These are phyloP conservation scores for Aspergillus awamori DNA, from an alignment of 2,329 filamentous ascomycete species.

Conservation along the genomic window DNA sequence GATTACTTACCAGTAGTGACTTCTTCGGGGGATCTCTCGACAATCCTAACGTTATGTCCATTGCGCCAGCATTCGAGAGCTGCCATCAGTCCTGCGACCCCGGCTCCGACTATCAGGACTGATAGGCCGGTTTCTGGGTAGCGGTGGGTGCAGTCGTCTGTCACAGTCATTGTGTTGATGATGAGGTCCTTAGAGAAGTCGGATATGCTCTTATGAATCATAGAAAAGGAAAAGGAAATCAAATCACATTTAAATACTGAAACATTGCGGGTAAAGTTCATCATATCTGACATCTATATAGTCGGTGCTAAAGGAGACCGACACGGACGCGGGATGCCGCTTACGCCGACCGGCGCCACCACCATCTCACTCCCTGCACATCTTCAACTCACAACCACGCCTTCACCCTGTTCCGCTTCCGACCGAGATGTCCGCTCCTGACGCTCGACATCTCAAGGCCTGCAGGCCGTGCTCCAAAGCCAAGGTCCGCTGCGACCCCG, in stretches of 20 bases:
- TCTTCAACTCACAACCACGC: not conserved
- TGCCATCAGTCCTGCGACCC: slow-evolving; percentile 31
- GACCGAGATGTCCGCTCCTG: not conserved
- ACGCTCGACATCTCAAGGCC: not conserved
- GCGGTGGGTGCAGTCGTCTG: slow-evolving; percentile 11
- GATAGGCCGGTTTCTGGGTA: slow-evolving; percentile 22
- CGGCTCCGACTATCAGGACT: slow-evolving; percentile 31
- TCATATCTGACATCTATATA: not conserved
- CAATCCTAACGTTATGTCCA: slow-evolving; percentile 28
- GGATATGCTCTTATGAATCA: not conserved
- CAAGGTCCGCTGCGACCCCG: slow-evolving; percentile 9
- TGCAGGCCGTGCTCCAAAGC: slow-evolving; percentile 9
- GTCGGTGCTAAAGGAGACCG: not conserved
- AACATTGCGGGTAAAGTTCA: not conserved
- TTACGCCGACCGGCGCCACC: not conserved
- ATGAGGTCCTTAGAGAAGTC: not conserved
- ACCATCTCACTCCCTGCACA: not conserved
- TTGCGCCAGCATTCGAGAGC: slow-evolving; percentile 34
- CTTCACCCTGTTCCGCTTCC: not conserved
- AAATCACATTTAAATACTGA: not conserved
- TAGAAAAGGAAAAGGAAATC: not conserved
- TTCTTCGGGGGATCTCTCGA: slow-evolving; percentile 23
- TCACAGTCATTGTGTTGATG: not conserved
- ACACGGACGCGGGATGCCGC: slow-evolving; percentile 8
- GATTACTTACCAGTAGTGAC: slow-evolving; percentile 7